Percentiles rank a stretch among this genome's conserved stretches.
Evolutionary conservation across 306 rosid species (phyloP).

Genomic region (Cicer bijugum): DNA sequence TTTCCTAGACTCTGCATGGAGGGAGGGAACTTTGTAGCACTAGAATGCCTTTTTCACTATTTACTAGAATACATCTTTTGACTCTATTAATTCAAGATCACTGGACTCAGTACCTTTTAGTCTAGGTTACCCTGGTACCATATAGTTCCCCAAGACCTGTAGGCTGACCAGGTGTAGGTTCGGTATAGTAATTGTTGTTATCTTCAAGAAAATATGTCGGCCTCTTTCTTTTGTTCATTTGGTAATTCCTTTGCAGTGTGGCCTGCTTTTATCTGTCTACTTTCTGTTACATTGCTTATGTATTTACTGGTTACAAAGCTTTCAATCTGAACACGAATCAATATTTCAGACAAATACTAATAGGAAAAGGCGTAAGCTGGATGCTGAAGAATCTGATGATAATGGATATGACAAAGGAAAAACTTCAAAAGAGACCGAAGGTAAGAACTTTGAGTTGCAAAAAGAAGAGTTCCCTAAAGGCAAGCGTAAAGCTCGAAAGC

Average conservation of each 20-base stretch:
- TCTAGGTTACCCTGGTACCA: not conserved
- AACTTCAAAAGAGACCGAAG: conserved; percentile 59
- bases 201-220: not conserved
- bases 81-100: not conserved
- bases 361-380: conserved; percentile 82
- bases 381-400: conserved; percentile 90
- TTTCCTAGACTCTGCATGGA: not conserved
- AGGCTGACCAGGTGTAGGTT: not conserved
- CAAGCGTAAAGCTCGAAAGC: conserved; percentile 89
- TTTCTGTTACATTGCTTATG: conserved; percentile 31
- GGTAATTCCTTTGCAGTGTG: conserved; percentile 28
- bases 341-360: conserved; percentile 80
- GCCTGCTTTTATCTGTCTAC: conserved; percentile 19
- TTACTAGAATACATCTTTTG: not conserved
- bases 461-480: conserved; percentile 94
- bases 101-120: not conserved
- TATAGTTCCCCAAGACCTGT: not conserved
- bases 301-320: conserved; percentile 26
- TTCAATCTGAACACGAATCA: conserved; percentile 37
- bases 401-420: conserved; percentile 68
- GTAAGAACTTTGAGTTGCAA: conserved; percentile 78
- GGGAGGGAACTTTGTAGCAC: not conserved
- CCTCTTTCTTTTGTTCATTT: not conserved
- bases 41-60: not conserved
- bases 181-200: not conserved